These are phyloP conservation scores for Simplicillium aogashimaense DNA, from an alignment of 2,329 filamentous ascomycete species.

Conservation along the genomic window DNA sequence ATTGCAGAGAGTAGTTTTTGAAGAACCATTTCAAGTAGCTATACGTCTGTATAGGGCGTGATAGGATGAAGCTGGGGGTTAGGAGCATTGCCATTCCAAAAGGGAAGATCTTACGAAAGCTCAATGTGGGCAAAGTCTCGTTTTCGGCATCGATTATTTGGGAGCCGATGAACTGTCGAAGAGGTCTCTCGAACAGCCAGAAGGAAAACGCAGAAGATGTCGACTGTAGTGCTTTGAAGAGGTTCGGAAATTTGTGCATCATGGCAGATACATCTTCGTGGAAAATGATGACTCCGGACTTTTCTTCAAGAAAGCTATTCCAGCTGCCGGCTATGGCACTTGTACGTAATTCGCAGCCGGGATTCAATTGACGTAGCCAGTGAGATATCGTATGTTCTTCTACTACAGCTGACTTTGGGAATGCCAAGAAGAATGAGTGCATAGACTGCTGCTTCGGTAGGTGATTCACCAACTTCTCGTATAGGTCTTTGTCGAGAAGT, in stretches of 20 bases:
- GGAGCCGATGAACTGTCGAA: background rate
- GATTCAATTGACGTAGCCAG: slow-evolving; percentile 33
- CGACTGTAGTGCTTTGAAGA: slow-evolving; percentile 22
- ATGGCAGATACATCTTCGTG: slow-evolving; percentile 30
- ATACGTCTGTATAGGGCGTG: slow-evolving; percentile 23
- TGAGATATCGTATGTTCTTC: slow-evolving; percentile 26
- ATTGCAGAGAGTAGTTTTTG: slow-evolving; percentile 10
- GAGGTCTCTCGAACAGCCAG: slow-evolving; percentile 25
- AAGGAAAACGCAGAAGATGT: slow-evolving; percentile 19
- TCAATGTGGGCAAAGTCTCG: slow-evolving; percentile 6
- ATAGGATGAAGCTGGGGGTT: slow-evolving; percentile 30
- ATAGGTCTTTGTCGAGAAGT: background rate
- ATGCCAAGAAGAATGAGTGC: slow-evolving; percentile 35
- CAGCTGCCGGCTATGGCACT: slow-evolving; percentile 34
- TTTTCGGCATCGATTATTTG: slow-evolving; percentile 8
- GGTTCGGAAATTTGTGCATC: slow-evolving; percentile 27
- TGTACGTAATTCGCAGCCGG: slow-evolving; percentile 30
- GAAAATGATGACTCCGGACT: slow-evolving; percentile 27
- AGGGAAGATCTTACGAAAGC: slow-evolving; percentile 18
- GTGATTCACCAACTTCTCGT: slow-evolving; percentile 2
- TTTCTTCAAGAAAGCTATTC: slow-evolving; percentile 27
- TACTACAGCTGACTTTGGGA: slow-evolving; percentile 26
- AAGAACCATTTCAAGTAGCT: slow-evolving; percentile 25
- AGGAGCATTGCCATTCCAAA: slow-evolving; percentile 24
- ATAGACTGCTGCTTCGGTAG: slow-evolving; percentile 9